These are phyloP conservation scores for Paramecium biaurelia DNA, from an alignment of 73 alveolate species.

Conservation along the genomic window DNA sequence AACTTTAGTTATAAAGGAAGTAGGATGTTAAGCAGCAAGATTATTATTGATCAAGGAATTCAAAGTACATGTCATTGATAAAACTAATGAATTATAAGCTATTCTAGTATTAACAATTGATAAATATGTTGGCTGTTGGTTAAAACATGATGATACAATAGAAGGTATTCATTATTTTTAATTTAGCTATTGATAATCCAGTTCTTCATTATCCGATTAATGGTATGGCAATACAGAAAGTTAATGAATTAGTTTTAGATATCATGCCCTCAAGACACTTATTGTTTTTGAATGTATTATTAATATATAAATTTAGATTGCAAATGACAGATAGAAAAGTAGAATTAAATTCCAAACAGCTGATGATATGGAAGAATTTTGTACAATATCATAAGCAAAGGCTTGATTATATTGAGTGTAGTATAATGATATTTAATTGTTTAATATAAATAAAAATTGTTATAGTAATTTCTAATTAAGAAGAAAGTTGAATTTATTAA, in stretches of 20 bases:
- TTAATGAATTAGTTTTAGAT: not conserved
- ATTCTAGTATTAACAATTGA: not conserved
- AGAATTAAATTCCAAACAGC: not conserved
- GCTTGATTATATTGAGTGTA: not conserved
- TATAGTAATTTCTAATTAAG: too few relatives aligned
- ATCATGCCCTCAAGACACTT: constrained; percentile 26
- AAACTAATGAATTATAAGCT: not conserved
- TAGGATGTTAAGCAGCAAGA: not conserved
- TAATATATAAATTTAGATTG: not conserved
- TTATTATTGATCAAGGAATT: not conserved
- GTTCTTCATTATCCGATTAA: constrained; percentile 11
- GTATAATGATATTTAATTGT: not conserved
- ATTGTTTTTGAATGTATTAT: not conserved
- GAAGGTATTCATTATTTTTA: not conserved
- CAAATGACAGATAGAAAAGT: not conserved
- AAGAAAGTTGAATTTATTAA: too few relatives aligned
- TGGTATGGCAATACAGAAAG: not conserved
- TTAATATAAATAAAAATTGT: not conserved
- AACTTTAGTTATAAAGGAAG: not conserved
- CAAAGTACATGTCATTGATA: not conserved
- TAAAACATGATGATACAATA: not conserved
- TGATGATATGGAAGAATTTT: constrained; percentile 34
- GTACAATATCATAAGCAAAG: not conserved
- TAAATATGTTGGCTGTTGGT: constrained; percentile 35
- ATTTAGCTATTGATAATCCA: constrained; percentile 1